Evolutionary conservation across 148 eudicot genomes (phyloP), one percentile per base, ranked within the genome.

Genomic region (Chenopodium album): DNA sequence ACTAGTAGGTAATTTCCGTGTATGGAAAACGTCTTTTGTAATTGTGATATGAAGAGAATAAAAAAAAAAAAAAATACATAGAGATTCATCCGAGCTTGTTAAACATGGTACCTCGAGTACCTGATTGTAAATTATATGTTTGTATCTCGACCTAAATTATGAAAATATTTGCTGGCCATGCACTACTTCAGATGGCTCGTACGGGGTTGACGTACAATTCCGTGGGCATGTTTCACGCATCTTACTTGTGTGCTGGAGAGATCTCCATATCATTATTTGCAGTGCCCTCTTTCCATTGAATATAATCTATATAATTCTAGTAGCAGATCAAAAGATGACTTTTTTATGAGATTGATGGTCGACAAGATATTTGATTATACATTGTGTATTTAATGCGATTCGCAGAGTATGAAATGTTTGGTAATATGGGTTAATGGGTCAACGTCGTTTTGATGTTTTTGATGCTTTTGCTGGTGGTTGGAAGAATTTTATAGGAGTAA

Each of bases 101-200:
- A 71, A 76, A 76, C 63, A 29, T 52, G 56, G 67, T 71, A 76
- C 78, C 17, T 56, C 60, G 48, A 71, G 80, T 77, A 86, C 73
- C 59, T 79, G 81, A 22, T 54, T 86, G 88, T 86, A 86, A 83
- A 83, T 83, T 86, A 78, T 59, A 76, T 78, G 41, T 65, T 29
- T 47, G 62, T 77, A 72, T 47, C 77, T 37, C 32, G 76, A 32
- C 81, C 71, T 84, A 60, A 62, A 68, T 70, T 62, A 71, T 80
- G 41, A 9, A 56, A 32, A 48, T 71, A 9, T 64, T 64, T 71
- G 81, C 67, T 79, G 81, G 77, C 81, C 56, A 65, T 67, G 74
- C 72, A 9, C 26, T 54, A 62, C 60, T 67, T 79, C 29, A 37
- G 73, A 26, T n/a, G 50, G 69, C 48, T 17, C 11, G 22, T 26